These are phyloP conservation scores for Candida glucosophila DNA, from an alignment of 1,139 yeast genomes.

Conservation along the genomic window DNA sequence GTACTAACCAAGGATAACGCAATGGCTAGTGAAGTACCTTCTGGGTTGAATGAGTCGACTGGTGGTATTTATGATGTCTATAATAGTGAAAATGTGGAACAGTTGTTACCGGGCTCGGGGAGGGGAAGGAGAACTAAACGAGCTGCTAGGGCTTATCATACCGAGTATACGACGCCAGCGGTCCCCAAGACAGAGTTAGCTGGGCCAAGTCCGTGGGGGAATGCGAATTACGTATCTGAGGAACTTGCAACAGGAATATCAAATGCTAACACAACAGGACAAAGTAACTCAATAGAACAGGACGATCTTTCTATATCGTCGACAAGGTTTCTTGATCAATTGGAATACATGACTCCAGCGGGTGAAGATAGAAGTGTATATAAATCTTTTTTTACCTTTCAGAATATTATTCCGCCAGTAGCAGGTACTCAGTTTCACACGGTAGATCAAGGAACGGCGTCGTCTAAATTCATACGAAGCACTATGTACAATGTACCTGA, in stretches of 20 bases:
- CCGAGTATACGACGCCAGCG: conserved; percentile 11
- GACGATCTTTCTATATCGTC: conserved; percentile 41
- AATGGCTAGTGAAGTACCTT: no score
- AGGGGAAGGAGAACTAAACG: conserved; percentile 35
- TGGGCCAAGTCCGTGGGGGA: no score
- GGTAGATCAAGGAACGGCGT: conserved; percentile 77
- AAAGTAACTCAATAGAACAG: conserved; percentile 2
- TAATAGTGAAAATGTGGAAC: no score
- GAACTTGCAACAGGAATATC: no score
- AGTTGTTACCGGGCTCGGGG: no score
- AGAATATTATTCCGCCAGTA: conserved; percentile 72
- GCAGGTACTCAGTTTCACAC: conserved; percentile 67
- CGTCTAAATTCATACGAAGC: conserved; percentile 71
- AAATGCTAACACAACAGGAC: conserved; percentile 1
- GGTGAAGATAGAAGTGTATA: conserved; percentile 12
- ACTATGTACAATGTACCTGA: conserved; percentile 83
- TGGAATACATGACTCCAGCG: conserved; percentile 27
- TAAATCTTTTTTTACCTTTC: conserved; percentile 57
- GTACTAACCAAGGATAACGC: no score
- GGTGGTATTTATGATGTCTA: no score
- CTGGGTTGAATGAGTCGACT: no score
- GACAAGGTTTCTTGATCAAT: conserved; percentile 48
- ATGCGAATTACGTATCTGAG: no score
- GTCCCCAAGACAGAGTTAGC: no score
- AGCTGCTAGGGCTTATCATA: conserved; percentile 39